Percentiles rank a stretch among this genome's conserved stretches.
Evolutionary conservation across 1,284 basidiomycete genomes (phyloP).

Genomic region (Ganoderma leucocontextum): DNA sequence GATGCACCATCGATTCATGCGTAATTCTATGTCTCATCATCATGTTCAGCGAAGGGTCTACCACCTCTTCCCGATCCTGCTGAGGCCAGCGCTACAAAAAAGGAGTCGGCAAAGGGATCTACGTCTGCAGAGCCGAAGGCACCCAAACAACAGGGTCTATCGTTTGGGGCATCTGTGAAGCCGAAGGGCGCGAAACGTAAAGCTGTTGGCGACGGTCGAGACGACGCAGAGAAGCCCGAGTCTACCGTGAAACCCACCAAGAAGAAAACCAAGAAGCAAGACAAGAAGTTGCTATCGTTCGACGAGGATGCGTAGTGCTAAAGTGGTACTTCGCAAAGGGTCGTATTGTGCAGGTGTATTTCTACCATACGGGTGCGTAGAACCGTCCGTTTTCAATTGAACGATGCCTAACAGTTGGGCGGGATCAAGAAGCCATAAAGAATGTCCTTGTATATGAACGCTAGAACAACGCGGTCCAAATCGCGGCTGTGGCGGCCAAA

Average conservation of each 20-base stretch:
- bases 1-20: neutral
- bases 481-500: neutral
- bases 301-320: slow-evolving; percentile 49
- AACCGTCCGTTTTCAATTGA: neutral
- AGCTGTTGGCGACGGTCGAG: slow-evolving; percentile 45
- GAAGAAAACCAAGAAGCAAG: slow-evolving; percentile 57
- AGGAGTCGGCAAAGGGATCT: slow-evolving; percentile 21
- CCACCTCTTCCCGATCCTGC: slow-evolving; percentile 49
- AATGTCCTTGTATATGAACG: no score
- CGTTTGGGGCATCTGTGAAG: slow-evolving; percentile 44
- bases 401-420: neutral
- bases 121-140: slow-evolving; percentile 23
- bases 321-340: neutral
- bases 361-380: neutral
- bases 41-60: slow-evolving; percentile 57
- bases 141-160: slow-evolving; percentile 40
- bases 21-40: neutral
- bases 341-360: neutral
- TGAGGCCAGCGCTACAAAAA: slow-evolving; percentile 27
- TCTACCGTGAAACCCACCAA: slow-evolving; percentile 44
- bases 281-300: slow-evolving; percentile 66
- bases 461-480: slow-evolving; percentile 3
- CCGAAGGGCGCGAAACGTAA: slow-evolving; percentile 51
- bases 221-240: slow-evolving; percentile 35
- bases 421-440: neutral